phyloP scores from a whole-genome alignment of 495 filamentous ascomycete genomes.

The Neurospora sp. region DNA sequence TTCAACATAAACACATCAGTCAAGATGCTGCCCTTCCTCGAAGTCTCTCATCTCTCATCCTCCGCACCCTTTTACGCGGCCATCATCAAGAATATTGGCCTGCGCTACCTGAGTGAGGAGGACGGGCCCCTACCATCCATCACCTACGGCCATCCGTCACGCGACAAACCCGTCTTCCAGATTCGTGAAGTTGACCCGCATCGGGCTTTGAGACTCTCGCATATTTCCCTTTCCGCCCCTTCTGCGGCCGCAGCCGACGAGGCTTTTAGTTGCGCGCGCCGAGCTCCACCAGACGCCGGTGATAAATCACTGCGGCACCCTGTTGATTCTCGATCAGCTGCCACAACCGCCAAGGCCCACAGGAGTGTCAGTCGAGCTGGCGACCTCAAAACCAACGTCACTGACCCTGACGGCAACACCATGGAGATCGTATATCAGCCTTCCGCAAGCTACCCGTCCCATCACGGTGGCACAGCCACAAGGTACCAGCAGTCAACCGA shows the following conservation, averaged over 20 bases:
- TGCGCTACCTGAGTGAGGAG: constrained; percentile 49
- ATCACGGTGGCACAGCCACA: constrained; percentile 24
- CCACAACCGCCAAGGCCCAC: constrained; percentile 11
- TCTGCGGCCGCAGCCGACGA: constrained; percentile 31
- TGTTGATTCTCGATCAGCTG: constrained; percentile 5
- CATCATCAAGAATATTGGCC: constrained; percentile 62
- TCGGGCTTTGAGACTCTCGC: constrained; percentile 23
- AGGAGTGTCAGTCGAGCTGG: constrained; percentile 11
- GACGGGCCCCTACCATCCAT: constrained; percentile 24
- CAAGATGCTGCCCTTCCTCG: constrained; percentile 32
- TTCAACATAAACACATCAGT: constrained; percentile 2
- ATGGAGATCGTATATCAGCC: constrained; percentile 37
- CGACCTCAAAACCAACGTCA: constrained; percentile 25
- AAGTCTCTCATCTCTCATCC: constrained; percentile 66
- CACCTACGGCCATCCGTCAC: constrained; percentile 18
- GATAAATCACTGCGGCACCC: constrained; percentile 11
- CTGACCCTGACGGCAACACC: constrained; percentile 43
- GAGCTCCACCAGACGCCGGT: constrained; percentile 27
- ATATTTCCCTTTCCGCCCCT: constrained; percentile 29
- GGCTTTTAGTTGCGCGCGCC: constrained; percentile 31
- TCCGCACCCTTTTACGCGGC: constrained; percentile 74
- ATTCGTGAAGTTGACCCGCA: constrained; percentile 22
- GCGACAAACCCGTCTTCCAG: constrained; percentile 26
- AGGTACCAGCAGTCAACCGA: constrained; percentile 25
- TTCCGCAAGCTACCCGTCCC: constrained; percentile 17